A percentile compares a stretch with the other conserved stretches of the same genome.
These are phyloP conservation scores for Boletus pseudopeckii DNA, from an alignment of 768 basidiomycete genomes.

Conservation along the genomic window DNA sequence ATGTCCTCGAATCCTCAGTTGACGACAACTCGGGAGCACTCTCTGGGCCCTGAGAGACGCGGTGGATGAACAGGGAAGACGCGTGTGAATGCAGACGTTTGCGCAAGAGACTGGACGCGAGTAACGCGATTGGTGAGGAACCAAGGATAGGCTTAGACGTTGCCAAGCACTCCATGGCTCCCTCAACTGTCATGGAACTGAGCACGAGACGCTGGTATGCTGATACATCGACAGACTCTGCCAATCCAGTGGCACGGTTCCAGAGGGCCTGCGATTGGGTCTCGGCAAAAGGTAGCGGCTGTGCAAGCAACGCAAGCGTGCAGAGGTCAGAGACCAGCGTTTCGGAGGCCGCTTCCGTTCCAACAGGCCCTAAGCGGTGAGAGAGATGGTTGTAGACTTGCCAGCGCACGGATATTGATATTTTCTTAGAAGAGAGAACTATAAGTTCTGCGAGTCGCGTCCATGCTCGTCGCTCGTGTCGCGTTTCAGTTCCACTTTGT, in stretches of 20 bases:
- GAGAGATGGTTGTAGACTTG: slow-evolving; percentile 56
- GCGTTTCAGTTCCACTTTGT: slow-evolving; percentile 8
- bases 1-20: slow-evolving; percentile 34
- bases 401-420: slow-evolving; percentile 38
- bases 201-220: slow-evolving; percentile 57
- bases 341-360: slow-evolving; percentile 21
- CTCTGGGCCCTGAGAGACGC: slow-evolving; percentile 30
- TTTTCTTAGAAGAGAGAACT: slow-evolving; percentile 31
- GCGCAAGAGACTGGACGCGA: slow-evolving; percentile 50
- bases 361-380: slow-evolving; percentile 11
- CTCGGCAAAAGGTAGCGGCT: slow-evolving; percentile 35
- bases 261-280: slow-evolving; percentile 45
- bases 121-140: slow-evolving; percentile 42
- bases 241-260: slow-evolving; percentile 33
- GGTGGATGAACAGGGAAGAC: slow-evolving; percentile 50
- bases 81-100: slow-evolving; percentile 53
- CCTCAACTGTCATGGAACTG: slow-evolving; percentile 47
- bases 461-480: slow-evolving; percentile 49
- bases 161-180: slow-evolving; percentile 44
- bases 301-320: slow-evolving; percentile 56
- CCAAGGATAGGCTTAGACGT: slow-evolving; percentile 8
- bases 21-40: slow-evolving; percentile 13
- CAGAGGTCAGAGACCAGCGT: slow-evolving; percentile 47
- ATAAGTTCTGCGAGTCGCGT: slow-evolving; percentile 47
- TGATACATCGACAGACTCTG: slow-evolving; percentile 30